These are phyloP conservation scores for Aspergillus steynii DNA, from an alignment of 495 filamentous ascomycete species.

Conservation along the genomic window DNA sequence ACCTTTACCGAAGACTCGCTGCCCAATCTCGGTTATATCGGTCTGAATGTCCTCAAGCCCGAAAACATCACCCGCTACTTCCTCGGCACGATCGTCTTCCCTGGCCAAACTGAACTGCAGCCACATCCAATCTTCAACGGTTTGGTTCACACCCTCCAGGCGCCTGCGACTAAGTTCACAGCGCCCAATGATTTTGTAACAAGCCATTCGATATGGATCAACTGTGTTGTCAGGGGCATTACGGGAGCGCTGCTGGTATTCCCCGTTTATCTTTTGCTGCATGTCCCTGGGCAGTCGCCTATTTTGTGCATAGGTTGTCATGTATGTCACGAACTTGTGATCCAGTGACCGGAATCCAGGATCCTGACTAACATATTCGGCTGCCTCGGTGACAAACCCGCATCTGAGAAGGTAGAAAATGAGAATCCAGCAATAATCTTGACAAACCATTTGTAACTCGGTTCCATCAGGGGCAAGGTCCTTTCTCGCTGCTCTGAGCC, in stretches of 20 bases:
- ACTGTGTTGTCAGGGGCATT: slow-evolving; percentile 84
- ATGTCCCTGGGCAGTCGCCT: slow-evolving; percentile 72
- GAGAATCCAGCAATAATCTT: slow-evolving; percentile 87
- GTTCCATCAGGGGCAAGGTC: slow-evolving; percentile 75
- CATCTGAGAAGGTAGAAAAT: slow-evolving; percentile 90
- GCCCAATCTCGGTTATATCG: slow-evolving; percentile 84
- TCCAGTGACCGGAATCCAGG: slow-evolving; percentile 84
- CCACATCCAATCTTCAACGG: slow-evolving; percentile 96
- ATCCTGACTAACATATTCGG: slow-evolving; percentile 79
- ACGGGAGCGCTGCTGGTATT: slow-evolving; percentile 80
- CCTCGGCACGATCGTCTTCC: slow-evolving; percentile 78
- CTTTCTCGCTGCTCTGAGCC: slow-evolving; percentile 70
- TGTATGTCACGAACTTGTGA: slow-evolving; percentile 85
- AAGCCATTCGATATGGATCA: slow-evolving; percentile 94
- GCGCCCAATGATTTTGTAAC: slow-evolving; percentile 95
- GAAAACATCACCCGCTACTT: slow-evolving; percentile 84
- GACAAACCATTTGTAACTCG: slow-evolving; percentile 68
- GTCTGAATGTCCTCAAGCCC: slow-evolving; percentile 82
- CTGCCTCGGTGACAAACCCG: slow-evolving; percentile 80
- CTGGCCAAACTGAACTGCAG: slow-evolving; percentile 89
- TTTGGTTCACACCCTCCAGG: slow-evolving; percentile 76
- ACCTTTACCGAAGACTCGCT: slow-evolving; percentile 78
- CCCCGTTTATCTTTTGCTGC: slow-evolving; percentile 81
- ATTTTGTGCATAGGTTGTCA: slow-evolving; percentile 73
- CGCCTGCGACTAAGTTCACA: slow-evolving; percentile 82